These are phyloP conservation scores for Capsicum rhomboideum DNA, from an alignment of 257 asterid species.

Conservation along the genomic window DNA sequence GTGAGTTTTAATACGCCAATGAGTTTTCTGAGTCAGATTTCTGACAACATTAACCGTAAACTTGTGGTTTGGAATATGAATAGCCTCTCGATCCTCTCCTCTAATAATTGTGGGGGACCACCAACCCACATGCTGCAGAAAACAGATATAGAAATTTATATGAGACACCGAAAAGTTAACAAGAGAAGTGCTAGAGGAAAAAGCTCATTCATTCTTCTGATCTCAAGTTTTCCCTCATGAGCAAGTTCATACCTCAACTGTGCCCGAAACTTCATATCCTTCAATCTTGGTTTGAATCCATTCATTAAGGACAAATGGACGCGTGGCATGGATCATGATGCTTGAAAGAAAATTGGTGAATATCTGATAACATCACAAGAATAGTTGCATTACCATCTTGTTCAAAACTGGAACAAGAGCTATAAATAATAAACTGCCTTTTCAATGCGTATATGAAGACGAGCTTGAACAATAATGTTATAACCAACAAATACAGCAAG, in stretches of 20 bases:
- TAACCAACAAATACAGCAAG: not conserved
- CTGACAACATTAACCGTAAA: slow-evolving; percentile 86
- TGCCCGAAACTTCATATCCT: slow-evolving; percentile 97
- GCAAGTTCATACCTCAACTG: slow-evolving; percentile 70
- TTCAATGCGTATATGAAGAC: not conserved
- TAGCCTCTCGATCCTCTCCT: slow-evolving; percentile 98
- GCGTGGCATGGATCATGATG: slow-evolving; percentile 92
- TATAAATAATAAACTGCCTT: not conserved
- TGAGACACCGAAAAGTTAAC: not conserved
- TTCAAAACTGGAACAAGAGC: not conserved
- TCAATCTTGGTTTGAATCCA: slow-evolving; percentile 97
- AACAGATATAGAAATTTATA: not conserved
- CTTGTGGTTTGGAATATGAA: slow-evolving; percentile 95
- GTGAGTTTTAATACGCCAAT: slow-evolving; percentile 93
- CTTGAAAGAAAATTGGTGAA: slow-evolving; percentile 98
- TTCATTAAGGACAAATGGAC: slow-evolving; percentile 81
- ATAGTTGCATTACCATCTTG: not conserved
- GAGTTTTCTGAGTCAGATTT: slow-evolving; percentile 81
- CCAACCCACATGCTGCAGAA: slow-evolving; percentile 85
- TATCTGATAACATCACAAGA: slow-evolving; percentile 42
- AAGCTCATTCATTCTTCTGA: not conserved
- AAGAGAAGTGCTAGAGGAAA: not conserved
- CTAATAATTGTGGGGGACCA: slow-evolving; percentile 93
- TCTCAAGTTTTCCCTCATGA: not conserved
- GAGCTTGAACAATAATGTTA: not conserved